Evolutionary conservation across 495 filamentous ascomycete species (phyloP), one percentile per base, ranked within the genome.

Genomic region (Aspergillus asperescens): DNA sequence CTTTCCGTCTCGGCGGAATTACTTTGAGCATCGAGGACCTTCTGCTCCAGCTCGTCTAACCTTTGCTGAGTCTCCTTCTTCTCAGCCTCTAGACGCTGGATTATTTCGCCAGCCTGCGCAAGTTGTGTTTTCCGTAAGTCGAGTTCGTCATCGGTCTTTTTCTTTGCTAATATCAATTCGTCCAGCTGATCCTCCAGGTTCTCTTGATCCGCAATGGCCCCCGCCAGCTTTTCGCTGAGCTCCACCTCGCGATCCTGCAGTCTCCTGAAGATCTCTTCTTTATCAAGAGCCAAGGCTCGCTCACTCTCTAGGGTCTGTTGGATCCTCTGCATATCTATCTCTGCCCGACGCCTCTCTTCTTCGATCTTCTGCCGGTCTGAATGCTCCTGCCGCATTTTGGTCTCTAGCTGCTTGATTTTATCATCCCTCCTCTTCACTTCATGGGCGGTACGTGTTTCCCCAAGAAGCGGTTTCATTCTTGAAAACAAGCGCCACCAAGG

Each of bases 401-500:
- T 79, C 54, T 92, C 88, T 1, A 99, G 77, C 57, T 85, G 82
- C 57, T 84, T 81, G 52, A 99, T 97, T 74, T 88, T 86, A 58
- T 96, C 93, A 57, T 99, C 94, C 25, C 93, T 75, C 58, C 87
- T 90, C 71, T 92, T 96, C 8, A 97, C 89, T 61, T 97, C 92
- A 32, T 85, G 83, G 2, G 90, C 88, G 23, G 88, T 92, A 31
- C 89, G 79, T 22, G 94, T 96, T 10, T 90, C 89, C 35, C 94
- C 94, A 1, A 99, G 71, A 13, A 99, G 77, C 37, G 94, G 94
- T 63, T 90, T 92, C 91, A 97, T 96, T 56, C 84, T 81, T n/a
- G 91, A 87, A 59, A 96, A 89, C 29, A 99, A 77, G 41, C 86
- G 81, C 94, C 94, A 99, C 94, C 94, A 99, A 9, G 94, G 93